Conservation (phyloP, 805 yeast genomes). For the Phaffomyces thermotolerans region DNA sequence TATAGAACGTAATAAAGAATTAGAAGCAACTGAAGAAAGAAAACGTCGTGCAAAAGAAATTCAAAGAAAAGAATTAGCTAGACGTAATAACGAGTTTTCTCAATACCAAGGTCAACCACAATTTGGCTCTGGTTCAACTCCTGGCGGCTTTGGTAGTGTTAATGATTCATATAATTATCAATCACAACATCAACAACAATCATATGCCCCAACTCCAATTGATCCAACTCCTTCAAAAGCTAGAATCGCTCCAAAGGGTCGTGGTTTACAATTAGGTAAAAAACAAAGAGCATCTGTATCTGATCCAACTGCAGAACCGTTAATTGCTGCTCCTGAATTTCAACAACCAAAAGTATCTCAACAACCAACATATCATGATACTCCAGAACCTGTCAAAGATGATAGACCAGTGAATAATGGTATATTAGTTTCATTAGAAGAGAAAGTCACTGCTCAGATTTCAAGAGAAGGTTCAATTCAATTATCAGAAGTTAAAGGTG, state of each 20-base stretch:
- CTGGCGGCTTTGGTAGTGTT: constrained; percentile 4
- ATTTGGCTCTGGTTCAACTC: constrained; percentile 5
- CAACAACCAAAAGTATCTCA: constrained; percentile 12
- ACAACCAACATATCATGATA: constrained; percentile 14
- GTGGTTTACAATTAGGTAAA: constrained; percentile 75
- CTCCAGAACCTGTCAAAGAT: constrained; percentile 13
- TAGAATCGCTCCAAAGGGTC: constrained; percentile 43
- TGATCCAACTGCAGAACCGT: constrained; percentile 24
- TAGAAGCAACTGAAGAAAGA: constrained; percentile 95
- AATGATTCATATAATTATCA: constrained; percentile 10
- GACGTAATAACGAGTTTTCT: constrained; percentile 32
- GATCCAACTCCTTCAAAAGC: constrained; percentile 15
- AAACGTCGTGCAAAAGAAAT: constrained; percentile 90
- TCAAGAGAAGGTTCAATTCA: constrained; percentile 74
- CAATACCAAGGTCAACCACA: constrained; percentile 2
- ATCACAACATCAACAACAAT: constrained; percentile 9
- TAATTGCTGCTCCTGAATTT: constrained; percentile 24
- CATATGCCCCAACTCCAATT: constrained; percentile 19
- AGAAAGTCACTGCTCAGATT: constrained; percentile 69
- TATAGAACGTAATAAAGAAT: constrained; percentile 92
- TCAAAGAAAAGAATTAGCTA: constrained; percentile 69
- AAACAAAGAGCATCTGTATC: constrained; percentile 19
- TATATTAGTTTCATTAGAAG: constrained; percentile 68
- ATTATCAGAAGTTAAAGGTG: constrained; percentile 81
- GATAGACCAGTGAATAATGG: constrained; percentile 53